Evolutionary conservation across 2,329 filamentous ascomycete genomes (phyloP), one percentile per base, ranked within the genome.

Genomic region (Rutstroemia sp.): DNA sequence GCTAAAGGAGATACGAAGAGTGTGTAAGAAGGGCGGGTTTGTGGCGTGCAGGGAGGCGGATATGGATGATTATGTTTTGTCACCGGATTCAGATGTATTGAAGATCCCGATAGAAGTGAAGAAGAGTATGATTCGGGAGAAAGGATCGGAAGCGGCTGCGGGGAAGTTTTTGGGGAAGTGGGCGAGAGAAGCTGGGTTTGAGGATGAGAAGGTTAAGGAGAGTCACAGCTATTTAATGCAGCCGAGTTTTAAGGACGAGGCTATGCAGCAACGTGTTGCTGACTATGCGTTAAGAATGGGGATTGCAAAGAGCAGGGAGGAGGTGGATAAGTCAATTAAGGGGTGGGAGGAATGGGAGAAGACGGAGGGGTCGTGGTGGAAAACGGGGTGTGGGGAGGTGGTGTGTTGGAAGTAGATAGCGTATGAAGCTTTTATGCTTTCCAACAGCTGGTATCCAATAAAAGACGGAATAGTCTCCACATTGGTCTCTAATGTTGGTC

Each of bases 171-270:
- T 56, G 27, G 39, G n/a, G 5, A 51, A 51, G 10, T 56, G 53
- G 53, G 53, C 47, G 37, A 37, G 16, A 10, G 39, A 56, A 25
- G 53, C 53, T 14, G 53, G 47, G 6, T 56, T 44, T 45, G 27
- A 2, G 34, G 7, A 44, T 19, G 47, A 19, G 12, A 45, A 10
- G 14, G 30, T 56, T 0, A 49, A 21, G 39, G 47, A 51, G 39
- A 56, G 47, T 30, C 25, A 44, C 25, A 45, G 53, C 23, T 51
- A 56, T 45, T 27, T 56, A 38, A 51, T 51, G 53, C 53, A 56
- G 5, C 53, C 53, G 10, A 51, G 47, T 38, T 56, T 39, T 30
- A 56, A 46, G 10, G 34, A 37, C 5, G 42, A 38, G 2, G 19
- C 44, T 14, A 25, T 34, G 38, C 48, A 30, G 27, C 19, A 39